Evolutionary conservation across 2,329 filamentous ascomycete genomes (phyloP).

Genomic region (Alternaria triticimaculans): DNA sequence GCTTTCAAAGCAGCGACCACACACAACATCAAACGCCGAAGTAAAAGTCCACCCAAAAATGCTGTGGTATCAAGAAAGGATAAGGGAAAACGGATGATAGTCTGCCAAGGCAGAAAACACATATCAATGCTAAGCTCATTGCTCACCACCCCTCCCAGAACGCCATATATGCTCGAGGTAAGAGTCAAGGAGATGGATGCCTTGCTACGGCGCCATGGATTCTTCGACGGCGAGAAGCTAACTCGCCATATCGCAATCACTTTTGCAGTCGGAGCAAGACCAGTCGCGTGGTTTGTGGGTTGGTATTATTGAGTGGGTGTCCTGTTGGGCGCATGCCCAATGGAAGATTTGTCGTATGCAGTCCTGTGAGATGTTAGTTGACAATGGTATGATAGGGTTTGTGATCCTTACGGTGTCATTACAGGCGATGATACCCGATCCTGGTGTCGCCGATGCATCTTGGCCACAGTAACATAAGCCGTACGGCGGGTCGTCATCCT

Average conservation of each 20-base stretch:
- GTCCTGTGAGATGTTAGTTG: slow-evolving; percentile 12
- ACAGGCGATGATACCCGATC: slow-evolving; percentile 20
- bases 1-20: neutral
- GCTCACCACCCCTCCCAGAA: neutral
- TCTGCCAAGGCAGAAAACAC: neutral
- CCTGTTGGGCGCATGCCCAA: slow-evolving; percentile 20
- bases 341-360: slow-evolving; percentile 33
- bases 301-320: neutral
- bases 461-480: slow-evolving; percentile 28
- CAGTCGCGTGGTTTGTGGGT: slow-evolving; percentile 2
- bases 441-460: slow-evolving; percentile 16
- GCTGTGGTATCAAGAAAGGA: slow-evolving; percentile 1
- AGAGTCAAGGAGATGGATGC: neutral
- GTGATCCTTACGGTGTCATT: slow-evolving; percentile 15
- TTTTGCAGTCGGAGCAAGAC: slow-evolving; percentile 18
- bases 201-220: neutral
- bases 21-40: neutral
- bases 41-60: neutral
- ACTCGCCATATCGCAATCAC: neutral
- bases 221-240: neutral
- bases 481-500: slow-evolving; percentile 11
- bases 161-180: neutral
- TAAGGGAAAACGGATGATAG: neutral
- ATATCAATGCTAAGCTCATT: neutral
- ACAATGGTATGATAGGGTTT: too few relatives aligned